phyloP scores from a whole-genome alignment of 164 flowering plant genomes.

The Cinnamomum micranthum region DNA sequence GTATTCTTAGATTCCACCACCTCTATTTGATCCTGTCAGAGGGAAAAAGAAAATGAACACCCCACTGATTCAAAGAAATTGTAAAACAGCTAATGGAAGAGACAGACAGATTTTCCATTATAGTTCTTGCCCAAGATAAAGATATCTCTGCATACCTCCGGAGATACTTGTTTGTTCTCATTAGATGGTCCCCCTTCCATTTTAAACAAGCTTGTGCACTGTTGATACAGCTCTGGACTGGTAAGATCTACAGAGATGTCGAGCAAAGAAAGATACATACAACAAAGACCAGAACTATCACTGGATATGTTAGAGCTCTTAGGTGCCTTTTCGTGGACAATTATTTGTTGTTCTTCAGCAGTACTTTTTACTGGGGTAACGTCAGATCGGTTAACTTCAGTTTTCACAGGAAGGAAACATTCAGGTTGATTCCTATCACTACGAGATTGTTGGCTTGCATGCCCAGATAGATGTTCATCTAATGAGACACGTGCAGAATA shows the following conservation, averaged over 20 bases:
- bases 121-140: background rate
- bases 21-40: slow-evolving; percentile 30
- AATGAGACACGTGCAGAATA: slow-evolving; percentile 17
- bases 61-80: no score
- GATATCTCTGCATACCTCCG: slow-evolving; percentile 33
- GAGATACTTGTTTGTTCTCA: slow-evolving; percentile 18
- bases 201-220: slow-evolving; percentile 38
- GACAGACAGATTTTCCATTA: background rate
- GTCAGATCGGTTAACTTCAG: slow-evolving; percentile 30
- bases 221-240: slow-evolving; percentile 45
- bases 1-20: slow-evolving; percentile 20
- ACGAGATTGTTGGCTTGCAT: slow-evolving; percentile 21
- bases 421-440: slow-evolving; percentile 30
- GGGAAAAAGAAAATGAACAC: background rate
- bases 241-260: slow-evolving; percentile 72
- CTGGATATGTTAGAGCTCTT: slow-evolving; percentile 22
- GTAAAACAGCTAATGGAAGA: background rate
- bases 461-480: slow-evolving; percentile 38
- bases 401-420: slow-evolving; percentile 30
- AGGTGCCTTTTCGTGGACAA: slow-evolving; percentile 23
- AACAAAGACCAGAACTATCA: slow-evolving; percentile 19
- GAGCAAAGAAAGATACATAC: slow-evolving; percentile 66
- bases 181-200: slow-evolving; percentile 22
- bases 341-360: slow-evolving; percentile 20
- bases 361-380: slow-evolving; percentile 21